Evolutionary conservation across 163 green algal species (phyloP).

Genomic region (Chlorella variabilis): DNA sequence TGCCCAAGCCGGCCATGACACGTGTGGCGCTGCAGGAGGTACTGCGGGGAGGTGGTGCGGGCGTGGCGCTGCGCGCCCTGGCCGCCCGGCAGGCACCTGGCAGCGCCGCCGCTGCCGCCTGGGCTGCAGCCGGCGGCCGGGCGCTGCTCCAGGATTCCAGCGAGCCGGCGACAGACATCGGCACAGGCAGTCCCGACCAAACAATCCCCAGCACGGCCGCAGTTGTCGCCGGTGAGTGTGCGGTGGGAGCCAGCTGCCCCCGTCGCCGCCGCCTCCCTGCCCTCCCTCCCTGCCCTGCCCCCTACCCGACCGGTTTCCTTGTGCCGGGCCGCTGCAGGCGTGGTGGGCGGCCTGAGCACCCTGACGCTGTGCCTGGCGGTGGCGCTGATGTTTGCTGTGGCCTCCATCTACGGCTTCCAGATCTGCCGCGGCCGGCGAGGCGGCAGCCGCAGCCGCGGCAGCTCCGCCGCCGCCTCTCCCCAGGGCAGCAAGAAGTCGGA

Average conservation of each 20-base stretch:
- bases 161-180: background rate
- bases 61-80: too few species aligned
- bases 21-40: too few species aligned
- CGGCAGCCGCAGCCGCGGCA: background rate
- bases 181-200: constrained; percentile 6
- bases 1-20: too few species aligned
- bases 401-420: constrained; percentile 15
- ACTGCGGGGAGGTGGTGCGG: too few species aligned
- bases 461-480: background rate
- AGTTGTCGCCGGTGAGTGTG: constrained; percentile 4
- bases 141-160: background rate
- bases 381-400: constrained; percentile 16
- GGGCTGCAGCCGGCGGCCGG: background rate
- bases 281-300: too few species aligned
- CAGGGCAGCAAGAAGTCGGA: background rate
- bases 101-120: background rate
- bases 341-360: constrained; percentile 22
- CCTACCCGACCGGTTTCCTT: too few species aligned
- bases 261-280: too few species aligned
- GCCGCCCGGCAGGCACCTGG: too few species aligned
- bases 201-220: constrained; percentile 22
- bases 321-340: too few species aligned
- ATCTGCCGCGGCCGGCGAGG: background rate
- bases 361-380: constrained; percentile 26
- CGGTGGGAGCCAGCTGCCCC: background rate